A percentile compares a stretch with the other conserved stretches of the same genome.
Conservation (phyloP, 2,329 filamentous ascomycete genomes). For the Paraphaeosphaeria sporulosa region DNA sequence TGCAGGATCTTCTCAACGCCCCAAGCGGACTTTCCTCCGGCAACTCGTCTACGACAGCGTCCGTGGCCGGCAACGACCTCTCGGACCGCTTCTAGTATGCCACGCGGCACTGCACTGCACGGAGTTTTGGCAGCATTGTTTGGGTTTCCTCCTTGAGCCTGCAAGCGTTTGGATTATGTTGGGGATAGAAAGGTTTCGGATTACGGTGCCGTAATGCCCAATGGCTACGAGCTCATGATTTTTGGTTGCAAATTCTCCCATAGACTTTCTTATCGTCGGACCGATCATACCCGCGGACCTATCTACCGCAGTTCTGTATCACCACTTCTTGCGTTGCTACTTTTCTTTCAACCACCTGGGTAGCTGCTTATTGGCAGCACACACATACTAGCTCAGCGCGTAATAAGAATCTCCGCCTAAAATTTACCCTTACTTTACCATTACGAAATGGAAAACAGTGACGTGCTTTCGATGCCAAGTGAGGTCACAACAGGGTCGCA, state of each 20-base stretch:
- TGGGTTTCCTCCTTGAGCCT: conserved; percentile 36
- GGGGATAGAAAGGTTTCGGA: conserved; percentile 39
- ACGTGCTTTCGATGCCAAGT: conserved; percentile 44
- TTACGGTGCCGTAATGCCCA: conserved; percentile 27
- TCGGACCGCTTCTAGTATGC: conserved; percentile 42
- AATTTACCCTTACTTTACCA: conserved; percentile 25
- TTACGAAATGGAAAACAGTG: conserved; percentile 46
- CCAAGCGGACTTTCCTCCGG: conserved; percentile 73
- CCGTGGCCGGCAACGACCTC: conserved; percentile 69
- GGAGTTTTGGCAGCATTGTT: conserved; percentile 46
- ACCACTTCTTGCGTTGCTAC: conserved; percentile 28
- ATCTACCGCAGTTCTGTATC: conserved; percentile 36
- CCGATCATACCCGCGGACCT: conserved; percentile 40
- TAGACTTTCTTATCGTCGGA: conserved; percentile 42
- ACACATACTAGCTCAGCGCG: conserved; percentile 42
- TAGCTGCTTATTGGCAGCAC: conserved; percentile 41
- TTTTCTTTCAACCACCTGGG: conserved; percentile 23
- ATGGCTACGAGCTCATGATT: conserved; percentile 38
- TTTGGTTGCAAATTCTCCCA: conserved; percentile 22
- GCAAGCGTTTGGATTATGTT: conserved; percentile 40
- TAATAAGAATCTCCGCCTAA: conserved; percentile 39
- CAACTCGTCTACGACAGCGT: conserved; percentile 78
- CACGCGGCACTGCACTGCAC: conserved; percentile 31
- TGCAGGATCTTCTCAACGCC: conserved; percentile 80
- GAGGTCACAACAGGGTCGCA: conserved; percentile 37